Conservation (phyloP, 495 filamentous ascomycete genomes). For the Parathielavia hyrcaniae region DNA sequence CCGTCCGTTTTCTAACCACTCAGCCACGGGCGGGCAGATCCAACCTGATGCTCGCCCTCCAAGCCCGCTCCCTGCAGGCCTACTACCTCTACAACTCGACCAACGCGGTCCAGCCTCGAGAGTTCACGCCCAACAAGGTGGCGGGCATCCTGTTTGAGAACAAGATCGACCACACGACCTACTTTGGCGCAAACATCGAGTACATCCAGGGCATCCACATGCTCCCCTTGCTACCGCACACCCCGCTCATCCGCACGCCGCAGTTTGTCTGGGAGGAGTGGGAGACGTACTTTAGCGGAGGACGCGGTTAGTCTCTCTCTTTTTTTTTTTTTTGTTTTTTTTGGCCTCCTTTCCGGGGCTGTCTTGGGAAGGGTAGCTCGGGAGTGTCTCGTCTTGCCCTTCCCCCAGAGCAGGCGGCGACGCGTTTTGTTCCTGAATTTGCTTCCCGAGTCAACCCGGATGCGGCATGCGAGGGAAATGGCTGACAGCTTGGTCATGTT, state of each 20-base stretch:
- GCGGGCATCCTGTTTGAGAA: slow-evolving; percentile 96
- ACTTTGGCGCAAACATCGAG: slow-evolving; percentile 75
- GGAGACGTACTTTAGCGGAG: slow-evolving; percentile 64
- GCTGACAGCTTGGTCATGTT: too few species aligned
- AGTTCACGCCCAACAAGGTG: slow-evolving; percentile 79
- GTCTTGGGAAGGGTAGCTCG: too few species aligned
- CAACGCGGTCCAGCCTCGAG: slow-evolving; percentile 69
- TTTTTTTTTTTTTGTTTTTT: too few species aligned
- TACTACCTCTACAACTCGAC: slow-evolving; percentile 72
- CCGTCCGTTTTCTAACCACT: not conserved
- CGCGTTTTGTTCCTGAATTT: too few species aligned
- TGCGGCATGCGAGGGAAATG: too few species aligned
- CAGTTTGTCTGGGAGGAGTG: slow-evolving; percentile 81
- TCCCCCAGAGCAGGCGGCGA: too few species aligned
- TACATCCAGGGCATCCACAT: slow-evolving; percentile 96
- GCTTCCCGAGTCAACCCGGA: too few species aligned
- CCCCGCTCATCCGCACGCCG: slow-evolving; percentile 57
- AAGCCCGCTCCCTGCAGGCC: slow-evolving; percentile 59
- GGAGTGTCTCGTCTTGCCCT: too few species aligned
- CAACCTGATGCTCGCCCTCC: slow-evolving; percentile 75
- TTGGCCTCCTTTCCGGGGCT: too few species aligned
- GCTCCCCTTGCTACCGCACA: slow-evolving; percentile 75
- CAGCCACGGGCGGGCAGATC: slow-evolving; percentile 37
- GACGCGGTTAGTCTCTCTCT: slow-evolving; percentile 45
- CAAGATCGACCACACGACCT: slow-evolving; percentile 92